Percentiles rank a stretch among this genome's conserved stretches.
These are phyloP conservation scores for Microdochium nivale DNA, from an alignment of 2,329 filamentous ascomycete genomes.

Conservation along the genomic window DNA sequence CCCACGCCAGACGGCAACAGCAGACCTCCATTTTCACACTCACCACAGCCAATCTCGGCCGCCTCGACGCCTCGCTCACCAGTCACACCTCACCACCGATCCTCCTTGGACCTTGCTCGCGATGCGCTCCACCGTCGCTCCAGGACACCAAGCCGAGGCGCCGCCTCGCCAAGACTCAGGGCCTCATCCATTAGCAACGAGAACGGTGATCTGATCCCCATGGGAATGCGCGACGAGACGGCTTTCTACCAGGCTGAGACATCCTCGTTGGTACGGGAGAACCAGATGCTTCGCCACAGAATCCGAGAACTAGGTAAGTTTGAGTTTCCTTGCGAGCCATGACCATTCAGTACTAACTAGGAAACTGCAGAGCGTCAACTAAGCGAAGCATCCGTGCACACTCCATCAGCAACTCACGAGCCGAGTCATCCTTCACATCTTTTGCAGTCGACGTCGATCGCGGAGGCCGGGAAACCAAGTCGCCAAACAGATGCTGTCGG, in stretches of 20 bases:
- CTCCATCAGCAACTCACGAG: constrained; percentile 30
- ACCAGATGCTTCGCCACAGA: constrained; percentile 71
- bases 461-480: constrained; percentile 24
- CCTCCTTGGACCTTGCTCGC: constrained; percentile 50
- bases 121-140: constrained; percentile 48
- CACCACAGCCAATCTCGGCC: constrained; percentile 23
- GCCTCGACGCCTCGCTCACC: constrained; percentile 41
- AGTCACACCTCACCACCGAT: constrained; percentile 38
- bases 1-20: constrained; percentile 34
- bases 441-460: constrained; percentile 34
- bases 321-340: neutral
- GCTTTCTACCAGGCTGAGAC: constrained; percentile 79
- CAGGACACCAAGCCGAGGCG: constrained; percentile 48
- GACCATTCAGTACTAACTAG: constrained; percentile 1
- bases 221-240: constrained; percentile 63
- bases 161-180: constrained; percentile 44
- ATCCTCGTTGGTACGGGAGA: constrained; percentile 68
- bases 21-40: constrained; percentile 23
- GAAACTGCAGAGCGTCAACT: constrained; percentile 40
- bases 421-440: constrained; percentile 41
- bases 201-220: constrained; percentile 46
- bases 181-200: constrained; percentile 51
- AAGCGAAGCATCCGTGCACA: constrained; percentile 27
- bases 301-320: constrained; percentile 62
- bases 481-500: neutral